A percentile compares a stretch with the other conserved stretches of the same genome.
Conservation (phyloP, 2,329 filamentous ascomycete genomes). For the Juglanconis juglandina region DNA sequence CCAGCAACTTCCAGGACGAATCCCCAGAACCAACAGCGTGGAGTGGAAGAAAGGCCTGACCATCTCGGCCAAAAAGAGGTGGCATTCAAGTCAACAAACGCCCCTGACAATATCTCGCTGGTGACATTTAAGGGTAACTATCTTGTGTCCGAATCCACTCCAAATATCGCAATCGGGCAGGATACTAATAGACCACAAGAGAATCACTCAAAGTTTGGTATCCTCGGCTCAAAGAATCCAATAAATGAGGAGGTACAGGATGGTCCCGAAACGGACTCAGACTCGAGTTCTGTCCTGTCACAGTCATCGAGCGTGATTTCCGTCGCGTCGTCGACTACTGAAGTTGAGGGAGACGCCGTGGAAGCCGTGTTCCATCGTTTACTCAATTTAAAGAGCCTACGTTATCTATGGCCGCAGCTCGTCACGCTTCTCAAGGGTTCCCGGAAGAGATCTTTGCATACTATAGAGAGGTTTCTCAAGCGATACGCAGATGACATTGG, state of each 20-base stretch:
- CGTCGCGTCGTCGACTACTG: background rate
- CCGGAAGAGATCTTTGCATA: background rate
- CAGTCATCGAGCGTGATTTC: background rate
- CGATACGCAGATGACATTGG: constrained; percentile 4
- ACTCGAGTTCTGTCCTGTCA: background rate
- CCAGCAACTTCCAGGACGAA: too few species aligned
- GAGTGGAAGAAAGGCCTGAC: too few species aligned
- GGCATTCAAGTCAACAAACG: too few species aligned
- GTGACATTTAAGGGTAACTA: too few species aligned
- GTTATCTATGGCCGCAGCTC: constrained; percentile 8
- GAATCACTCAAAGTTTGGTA: background rate
- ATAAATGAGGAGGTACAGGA: background rate
- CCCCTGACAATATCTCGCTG: too few species aligned
- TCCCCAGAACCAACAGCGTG: too few species aligned
- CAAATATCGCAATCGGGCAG: too few species aligned
- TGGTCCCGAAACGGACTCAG: background rate
- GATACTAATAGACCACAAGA: too few species aligned
- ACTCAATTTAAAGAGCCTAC: background rate
- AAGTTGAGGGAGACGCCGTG: background rate
- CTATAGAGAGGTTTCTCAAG: background rate
- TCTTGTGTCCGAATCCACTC: too few species aligned
- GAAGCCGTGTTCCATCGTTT: background rate
- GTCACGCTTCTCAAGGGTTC: background rate
- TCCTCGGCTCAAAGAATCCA: background rate
- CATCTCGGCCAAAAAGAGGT: too few species aligned